Base-by-base conservation (phyloP, 257 asterid genomes). In the Linderniella brevidens region DNA sequence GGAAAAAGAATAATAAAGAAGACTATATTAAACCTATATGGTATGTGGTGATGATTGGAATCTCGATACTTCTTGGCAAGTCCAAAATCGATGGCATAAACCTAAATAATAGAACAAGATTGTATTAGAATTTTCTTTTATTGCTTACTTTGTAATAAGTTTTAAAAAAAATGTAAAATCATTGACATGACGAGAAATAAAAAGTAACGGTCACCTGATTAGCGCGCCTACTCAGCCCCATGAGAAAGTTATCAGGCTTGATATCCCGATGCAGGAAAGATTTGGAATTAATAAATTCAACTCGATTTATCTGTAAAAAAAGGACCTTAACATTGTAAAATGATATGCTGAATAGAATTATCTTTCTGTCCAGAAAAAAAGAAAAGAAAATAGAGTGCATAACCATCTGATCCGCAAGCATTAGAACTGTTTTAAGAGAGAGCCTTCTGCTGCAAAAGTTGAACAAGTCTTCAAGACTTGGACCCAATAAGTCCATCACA, bases 401-500 rank as follows among this genome's bases (percentile, higher is more conserved):
- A 58, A 82, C 93, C 86, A 82, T 78, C 71, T 82, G 93, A 72
- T 85, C 95, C 1, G 90, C 94, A 39, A 86, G 92, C 94, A 86
- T 86, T 54, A 86, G 85, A 61, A 82, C 94, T 39, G 96, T 86
- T 72, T 86, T 86, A 56, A 86, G 63, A 37, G 96, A 78, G 46
- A 86, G 68, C 69, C 77, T 81, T 69, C 90, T 68, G 62, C 83
- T 86, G 52, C 94, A 86, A 73, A 78, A 86, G 71, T 72, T 86
- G 49, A 82, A 86, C 56, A 86, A 64, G 70, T 86, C 94, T 72
- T 86, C 96, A 68, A 86, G 90, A 68, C 94, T 86, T 41, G 87
- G 96, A 35, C 94, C 96, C 56, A 86, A 60, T 52, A 86, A 72
- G 60, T 86, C 96, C 72, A 86, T 86, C 66, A 82, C 96, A 29